Evolutionary conservation across 2,329 filamentous ascomycete genomes (phyloP).

Genomic region (Penicillium brevicompactum): DNA sequence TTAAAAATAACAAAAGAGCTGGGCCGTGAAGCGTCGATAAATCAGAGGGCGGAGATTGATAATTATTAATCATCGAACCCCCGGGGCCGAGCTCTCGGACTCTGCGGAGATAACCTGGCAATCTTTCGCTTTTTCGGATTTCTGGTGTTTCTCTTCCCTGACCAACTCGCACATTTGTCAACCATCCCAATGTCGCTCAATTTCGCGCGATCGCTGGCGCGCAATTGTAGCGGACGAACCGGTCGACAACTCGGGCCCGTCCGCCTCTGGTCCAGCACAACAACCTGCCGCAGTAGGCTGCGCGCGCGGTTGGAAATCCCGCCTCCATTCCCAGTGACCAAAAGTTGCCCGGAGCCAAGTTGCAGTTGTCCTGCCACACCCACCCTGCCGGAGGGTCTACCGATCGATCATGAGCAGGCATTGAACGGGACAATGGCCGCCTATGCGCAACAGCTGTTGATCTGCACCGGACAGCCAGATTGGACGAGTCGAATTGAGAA

Average conservation of each 20-base stretch:
- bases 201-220: slow-evolving; percentile 14
- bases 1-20: too few relatives aligned
- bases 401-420: slow-evolving; percentile 71
- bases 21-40: not conserved
- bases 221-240: slow-evolving; percentile 15
- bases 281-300: slow-evolving; percentile 15
- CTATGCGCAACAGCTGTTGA: slow-evolving; percentile 79
- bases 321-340: slow-evolving; percentile 50
- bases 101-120: not conserved
- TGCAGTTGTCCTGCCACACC: slow-evolving; percentile 75
- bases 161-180: too few relatives aligned
- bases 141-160: not conserved
- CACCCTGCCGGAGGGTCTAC: slow-evolving; percentile 67
- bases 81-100: not conserved
- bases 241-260: slow-evolving; percentile 6
- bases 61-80: not conserved
- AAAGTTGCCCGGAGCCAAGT: slow-evolving; percentile 71
- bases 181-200: not conserved
- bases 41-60: not conserved
- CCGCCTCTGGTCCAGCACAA: slow-evolving; percentile 27
- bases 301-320: slow-evolving; percentile 39
- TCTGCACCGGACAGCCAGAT: slow-evolving; percentile 78
- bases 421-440: slow-evolving; percentile 76
- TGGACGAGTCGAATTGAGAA: slow-evolving; percentile 87
- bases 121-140: not conserved